phyloP scores from a whole-genome alignment of 2,329 filamentous ascomycete genomes.

The Boeremia exigua region DNA sequence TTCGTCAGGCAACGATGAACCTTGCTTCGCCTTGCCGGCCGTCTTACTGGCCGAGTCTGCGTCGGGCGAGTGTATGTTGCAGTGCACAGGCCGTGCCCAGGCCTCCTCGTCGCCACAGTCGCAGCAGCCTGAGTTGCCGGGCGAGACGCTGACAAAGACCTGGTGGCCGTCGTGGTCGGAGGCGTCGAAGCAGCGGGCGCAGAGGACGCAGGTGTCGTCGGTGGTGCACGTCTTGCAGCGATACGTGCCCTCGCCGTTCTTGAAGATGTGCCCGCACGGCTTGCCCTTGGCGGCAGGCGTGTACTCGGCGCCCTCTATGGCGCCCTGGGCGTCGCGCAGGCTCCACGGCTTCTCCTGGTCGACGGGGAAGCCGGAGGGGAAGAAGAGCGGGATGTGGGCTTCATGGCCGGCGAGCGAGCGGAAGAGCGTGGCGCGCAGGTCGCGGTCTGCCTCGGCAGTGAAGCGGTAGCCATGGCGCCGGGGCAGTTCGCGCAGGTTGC shows the following conservation, averaged over 20 bases:
- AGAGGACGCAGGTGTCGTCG: conserved; percentile 95
- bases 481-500: conserved; percentile 80
- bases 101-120: conserved; percentile 97
- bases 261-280: conserved; percentile 97
- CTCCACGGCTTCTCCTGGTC: conserved; percentile 69
- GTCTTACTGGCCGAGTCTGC: conserved; percentile 43
- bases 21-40: conserved; percentile 64
- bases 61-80: conserved; percentile 84
- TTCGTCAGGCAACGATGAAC: conserved; percentile 70
- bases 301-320: conserved; percentile 93
- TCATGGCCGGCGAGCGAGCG: conserved; percentile 79
- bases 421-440: conserved; percentile 82
- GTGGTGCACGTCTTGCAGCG: conserved; percentile 91
- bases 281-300: conserved; percentile 89
- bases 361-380: conserved; percentile 72
- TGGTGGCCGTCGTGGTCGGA: conserved; percentile 94
- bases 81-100: conserved; percentile 86
- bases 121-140: conserved; percentile 93
- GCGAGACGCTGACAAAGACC: conserved; percentile 85
- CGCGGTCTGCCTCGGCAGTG: conserved; percentile 70
- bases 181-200: conserved; percentile 90
- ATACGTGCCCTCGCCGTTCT: conserved; percentile 90
- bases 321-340: conserved; percentile 85
- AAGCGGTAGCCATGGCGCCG: conserved; percentile 77
- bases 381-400: conserved; percentile 79